phyloP scores from a whole-genome alignment of 2,329 filamentous ascomycete genomes.

The Ilyonectria mors-panacis region DNA sequence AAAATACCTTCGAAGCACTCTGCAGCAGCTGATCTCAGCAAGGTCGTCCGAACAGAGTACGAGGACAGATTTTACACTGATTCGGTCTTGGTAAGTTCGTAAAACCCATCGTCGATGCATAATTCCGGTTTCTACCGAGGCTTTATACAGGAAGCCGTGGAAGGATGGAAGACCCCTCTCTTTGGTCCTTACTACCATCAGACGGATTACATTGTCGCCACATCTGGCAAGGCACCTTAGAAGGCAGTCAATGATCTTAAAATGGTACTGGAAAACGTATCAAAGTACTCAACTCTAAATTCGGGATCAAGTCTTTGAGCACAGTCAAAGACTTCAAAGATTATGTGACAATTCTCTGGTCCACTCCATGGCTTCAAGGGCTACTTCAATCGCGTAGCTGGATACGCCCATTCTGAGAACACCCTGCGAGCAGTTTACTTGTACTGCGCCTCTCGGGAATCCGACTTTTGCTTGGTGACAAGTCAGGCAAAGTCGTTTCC shows the following conservation, averaged over 20 bases:
- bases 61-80: slow-evolving; percentile 29
- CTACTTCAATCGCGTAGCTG: slow-evolving; percentile 23
- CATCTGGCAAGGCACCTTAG: slow-evolving; percentile 23
- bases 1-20: slow-evolving; percentile 28
- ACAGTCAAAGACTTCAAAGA: slow-evolving; percentile 17
- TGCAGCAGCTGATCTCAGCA: slow-evolving; percentile 29
- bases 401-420: slow-evolving; percentile 18
- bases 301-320: neutral
- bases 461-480: slow-evolving; percentile 24
- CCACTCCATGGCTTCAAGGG: slow-evolving; percentile 19
- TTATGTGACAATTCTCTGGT: slow-evolving; percentile 24
- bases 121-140: neutral
- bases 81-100: slow-evolving; percentile 17
- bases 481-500: slow-evolving; percentile 17
- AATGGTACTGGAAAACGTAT: neutral
- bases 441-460: slow-evolving; percentile 17
- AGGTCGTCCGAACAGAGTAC: slow-evolving; percentile 33
- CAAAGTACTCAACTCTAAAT: neutral
- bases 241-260: slow-evolving; percentile 12
- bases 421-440: slow-evolving; percentile 14
- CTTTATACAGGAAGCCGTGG: slow-evolving; percentile 17
- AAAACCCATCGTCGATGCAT: neutral
- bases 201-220: slow-evolving; percentile 28
- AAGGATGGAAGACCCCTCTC: slow-evolving; percentile 29
- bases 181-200: slow-evolving; percentile 31